Base-by-base conservation (phyloP, 2,329 filamentous ascomycete genomes). In the Diaporthe vaccinii region DNA sequence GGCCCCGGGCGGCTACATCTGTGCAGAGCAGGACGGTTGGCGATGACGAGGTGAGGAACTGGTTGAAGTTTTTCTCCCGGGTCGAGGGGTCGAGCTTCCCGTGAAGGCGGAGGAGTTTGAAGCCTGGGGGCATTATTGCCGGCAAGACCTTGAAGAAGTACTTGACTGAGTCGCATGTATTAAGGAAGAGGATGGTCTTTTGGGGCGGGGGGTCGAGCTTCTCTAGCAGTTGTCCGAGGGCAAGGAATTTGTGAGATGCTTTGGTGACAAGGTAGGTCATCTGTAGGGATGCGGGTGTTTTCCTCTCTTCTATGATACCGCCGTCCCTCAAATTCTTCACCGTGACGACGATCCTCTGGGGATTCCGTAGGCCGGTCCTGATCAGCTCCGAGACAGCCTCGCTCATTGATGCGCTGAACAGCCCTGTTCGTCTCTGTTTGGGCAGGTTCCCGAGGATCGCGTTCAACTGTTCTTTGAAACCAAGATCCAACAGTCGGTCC, bases 321-420 rank as follows among this genome's bases (percentile, higher is more conserved):
- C 94, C 94, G 28, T 87, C 88, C 86, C 91, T 86, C 84, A 91
- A 81, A 41, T 91, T 92, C 84, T 96, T 97, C 72, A 99, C 97
- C 80, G 96, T 97, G 70, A 98, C 97, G 15, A 94, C 93, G 76
- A 99, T 95, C 81, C 97, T 97, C 80, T 98, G 96, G 0, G 97
- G 97, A 83, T 99, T 98, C 51, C 97, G 90, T 78, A 98, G 86
- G 28, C 97, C 97, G 10, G 98, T 95, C 49, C 96, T 91, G 71
- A 99, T 95, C 73, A 99, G 93, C 82, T 98, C 94, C 77, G 96
- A 93, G 0, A 99, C 94, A 2, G 97, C 97, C 82, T 98, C 97
- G 79, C 94, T 97, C n/a, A 99, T 94, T 80, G 94, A 97, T 17
- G 97, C 97, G 81, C 95, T 98, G 85, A 98, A 99, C 0, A 99